A percentile compares a stretch with the other conserved stretches of the same genome.
phyloP scores from a whole-genome alignment of 495 filamentous ascomycete genomes.

The Penicillium fimorum region DNA sequence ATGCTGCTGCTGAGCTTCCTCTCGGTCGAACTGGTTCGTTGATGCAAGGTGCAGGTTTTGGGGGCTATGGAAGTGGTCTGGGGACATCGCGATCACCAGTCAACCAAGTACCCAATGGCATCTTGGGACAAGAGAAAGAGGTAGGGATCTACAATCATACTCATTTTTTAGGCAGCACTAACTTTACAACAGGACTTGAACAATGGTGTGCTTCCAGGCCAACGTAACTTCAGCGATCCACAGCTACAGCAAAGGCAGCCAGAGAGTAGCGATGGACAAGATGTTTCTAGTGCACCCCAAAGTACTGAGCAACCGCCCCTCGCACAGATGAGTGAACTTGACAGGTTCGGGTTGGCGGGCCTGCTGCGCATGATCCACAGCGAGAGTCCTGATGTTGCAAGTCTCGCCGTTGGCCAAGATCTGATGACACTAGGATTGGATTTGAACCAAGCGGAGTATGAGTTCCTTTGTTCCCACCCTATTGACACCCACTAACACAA shows the following conservation, averaged over 20 bases:
- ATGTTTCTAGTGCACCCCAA: slow-evolving; percentile 36
- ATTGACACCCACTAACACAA: slow-evolving; percentile 21
- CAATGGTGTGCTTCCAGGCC: slow-evolving; percentile 34
- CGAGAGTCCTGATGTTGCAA: slow-evolving; percentile 71
- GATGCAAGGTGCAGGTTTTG: slow-evolving; percentile 66
- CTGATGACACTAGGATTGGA: slow-evolving; percentile 75
- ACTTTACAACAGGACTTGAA: slow-evolving; percentile 30
- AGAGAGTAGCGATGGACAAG: slow-evolving; percentile 40
- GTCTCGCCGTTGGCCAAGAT: slow-evolving; percentile 75
- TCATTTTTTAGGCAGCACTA: slow-evolving; percentile 2
- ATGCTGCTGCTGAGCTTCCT: slow-evolving; percentile 65
- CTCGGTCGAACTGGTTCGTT: slow-evolving; percentile 63
- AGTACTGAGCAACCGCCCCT: slow-evolving; percentile 57
- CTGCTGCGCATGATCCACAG: slow-evolving; percentile 75
- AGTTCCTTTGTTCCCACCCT: slow-evolving; percentile 15
- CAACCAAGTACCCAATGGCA: slow-evolving; percentile 40
- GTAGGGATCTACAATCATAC: slow-evolving; percentile 15
- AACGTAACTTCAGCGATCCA: slow-evolving; percentile 36
- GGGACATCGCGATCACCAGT: slow-evolving; percentile 44
- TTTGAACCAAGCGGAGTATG: slow-evolving; percentile 75
- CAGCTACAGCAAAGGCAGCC: slow-evolving; percentile 39
- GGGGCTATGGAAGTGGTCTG: slow-evolving; percentile 49
- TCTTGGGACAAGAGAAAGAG: slow-evolving; percentile 45
- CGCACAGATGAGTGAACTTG: slow-evolving; percentile 72
- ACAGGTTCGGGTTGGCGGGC: slow-evolving; percentile 79